These are phyloP conservation scores for Acacia confusa DNA, from an alignment of 306 rosid species.

Conservation along the genomic window DNA sequence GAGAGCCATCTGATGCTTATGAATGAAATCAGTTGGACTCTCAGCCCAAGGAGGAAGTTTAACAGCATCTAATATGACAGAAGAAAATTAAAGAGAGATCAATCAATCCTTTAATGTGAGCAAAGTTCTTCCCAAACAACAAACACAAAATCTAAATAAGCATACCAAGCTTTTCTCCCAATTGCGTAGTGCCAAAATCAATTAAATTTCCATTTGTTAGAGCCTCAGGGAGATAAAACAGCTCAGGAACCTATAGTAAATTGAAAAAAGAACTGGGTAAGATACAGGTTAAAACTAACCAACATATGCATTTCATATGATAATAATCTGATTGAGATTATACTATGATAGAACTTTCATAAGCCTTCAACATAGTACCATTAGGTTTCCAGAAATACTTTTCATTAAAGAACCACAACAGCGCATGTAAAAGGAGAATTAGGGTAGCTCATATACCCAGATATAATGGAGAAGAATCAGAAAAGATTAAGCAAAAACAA, in stretches of 20 bases:
- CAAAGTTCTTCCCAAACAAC: conserved; percentile 15
- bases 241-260: conserved; percentile 82
- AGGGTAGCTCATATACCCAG: background rate
- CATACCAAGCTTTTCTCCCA: conserved; percentile 90
- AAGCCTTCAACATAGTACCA: background rate
- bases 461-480: too few species aligned
- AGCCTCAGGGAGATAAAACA: conserved; percentile 94
- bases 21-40: conserved; percentile 86
- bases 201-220: conserved; percentile 88
- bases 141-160: conserved; percentile 34
- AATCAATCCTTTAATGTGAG: conserved; percentile 31
- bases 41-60: conserved; percentile 96
- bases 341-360: background rate
- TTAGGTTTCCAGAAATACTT: background rate
- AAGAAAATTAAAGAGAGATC: conserved; percentile 34
- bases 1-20: conserved; percentile 95
- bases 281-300: conserved; percentile 23
- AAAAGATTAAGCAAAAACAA: background rate
- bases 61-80: conserved; percentile 62
- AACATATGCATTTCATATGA: conserved; percentile 23
- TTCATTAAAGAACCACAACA: background rate
- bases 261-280: conserved; percentile 19
- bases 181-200: conserved; percentile 94
- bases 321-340: background rate
- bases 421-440: background rate